phyloP scores from a whole-genome alignment of 2,329 filamentous ascomycete species.

The Cladorrhinum sp. region DNA sequence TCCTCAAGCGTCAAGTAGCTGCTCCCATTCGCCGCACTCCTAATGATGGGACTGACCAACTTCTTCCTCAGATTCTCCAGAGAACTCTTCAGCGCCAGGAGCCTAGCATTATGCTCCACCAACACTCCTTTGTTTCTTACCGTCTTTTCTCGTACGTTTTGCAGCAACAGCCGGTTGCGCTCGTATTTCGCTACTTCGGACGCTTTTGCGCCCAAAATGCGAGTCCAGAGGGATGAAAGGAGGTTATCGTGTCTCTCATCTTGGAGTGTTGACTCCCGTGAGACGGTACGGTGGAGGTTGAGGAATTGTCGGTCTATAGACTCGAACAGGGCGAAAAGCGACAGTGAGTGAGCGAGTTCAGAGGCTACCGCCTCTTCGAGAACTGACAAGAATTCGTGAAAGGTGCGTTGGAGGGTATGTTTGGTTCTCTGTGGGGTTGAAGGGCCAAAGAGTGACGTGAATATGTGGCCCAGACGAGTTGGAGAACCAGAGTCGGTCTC shows the following conservation, averaged over 20 bases:
- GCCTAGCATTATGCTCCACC: constrained; percentile 79
- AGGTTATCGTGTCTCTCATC: constrained; percentile 78
- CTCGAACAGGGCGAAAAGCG: constrained; percentile 86
- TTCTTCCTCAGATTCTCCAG: constrained; percentile 81
- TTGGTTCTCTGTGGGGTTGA: constrained; percentile 79
- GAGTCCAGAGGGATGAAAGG: constrained; percentile 80
- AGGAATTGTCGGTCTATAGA: constrained; percentile 86
- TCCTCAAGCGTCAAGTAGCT: constrained; percentile 68
- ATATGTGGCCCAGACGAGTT: constrained; percentile 65
- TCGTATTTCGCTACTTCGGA: constrained; percentile 83
- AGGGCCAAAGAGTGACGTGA: constrained; percentile 73
- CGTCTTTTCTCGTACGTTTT: constrained; percentile 75
- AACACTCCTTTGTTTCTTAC: constrained; percentile 84
- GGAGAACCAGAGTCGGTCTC: constrained; percentile 51
- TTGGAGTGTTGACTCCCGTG: constrained; percentile 77
- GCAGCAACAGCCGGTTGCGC: constrained; percentile 78
- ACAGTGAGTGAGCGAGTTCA: constrained; percentile 76
- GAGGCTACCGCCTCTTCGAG: constrained; percentile 86
- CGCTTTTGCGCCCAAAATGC: constrained; percentile 74
- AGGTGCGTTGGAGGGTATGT: constrained; percentile 78
- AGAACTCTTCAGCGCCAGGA: constrained; percentile 80
- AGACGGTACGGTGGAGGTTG: constrained; percentile 80
- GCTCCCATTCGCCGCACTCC: constrained; percentile 62
- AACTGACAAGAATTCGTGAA: constrained; percentile 80
- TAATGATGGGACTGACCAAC: constrained; percentile 78